These are phyloP conservation scores for Marsdenia floribunda DNA, from an alignment of 257 asterid species.

Conservation along the genomic window DNA sequence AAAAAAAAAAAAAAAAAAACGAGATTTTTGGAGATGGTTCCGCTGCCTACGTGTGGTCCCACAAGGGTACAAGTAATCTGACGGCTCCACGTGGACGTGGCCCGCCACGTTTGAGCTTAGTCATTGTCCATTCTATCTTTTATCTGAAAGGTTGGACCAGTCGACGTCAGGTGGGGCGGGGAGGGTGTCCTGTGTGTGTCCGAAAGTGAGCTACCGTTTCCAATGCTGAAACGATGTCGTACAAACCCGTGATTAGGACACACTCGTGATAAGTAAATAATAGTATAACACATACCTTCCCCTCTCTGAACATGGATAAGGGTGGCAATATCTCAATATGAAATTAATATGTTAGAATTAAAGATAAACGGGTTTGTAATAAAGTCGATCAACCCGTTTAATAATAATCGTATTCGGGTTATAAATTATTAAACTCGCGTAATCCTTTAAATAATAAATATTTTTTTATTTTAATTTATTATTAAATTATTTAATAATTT, in stretches of 20 bases:
- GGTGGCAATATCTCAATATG: no score
- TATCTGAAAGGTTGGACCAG: conserved; percentile 22
- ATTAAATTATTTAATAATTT: no score
- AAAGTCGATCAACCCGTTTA: no score
- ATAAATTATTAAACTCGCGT: no score
- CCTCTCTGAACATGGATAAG: no score
- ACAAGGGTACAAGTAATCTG: conserved; percentile 21
- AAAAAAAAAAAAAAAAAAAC: background rate
- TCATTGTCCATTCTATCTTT: conserved; percentile 26
- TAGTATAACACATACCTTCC: background rate
- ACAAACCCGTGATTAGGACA: background rate
- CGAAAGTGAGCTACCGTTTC: background rate
- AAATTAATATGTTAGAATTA: no score
- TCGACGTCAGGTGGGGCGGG: conserved; percentile 12
- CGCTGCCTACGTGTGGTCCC: conserved; percentile 28
- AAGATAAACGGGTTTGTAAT: no score
- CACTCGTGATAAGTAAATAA: conserved; percentile 1
- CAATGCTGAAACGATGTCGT: background rate
- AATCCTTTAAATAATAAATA: no score
- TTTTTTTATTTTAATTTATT: no score
- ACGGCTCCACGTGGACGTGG: conserved; percentile 34
- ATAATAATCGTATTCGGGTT: no score
- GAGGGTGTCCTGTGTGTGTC: no score
- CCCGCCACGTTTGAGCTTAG: conserved; percentile 20
- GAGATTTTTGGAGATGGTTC: background rate